These are phyloP conservation scores for Tylopilus felleus DNA, from an alignment of 768 basidiomycete species.

Conservation along the genomic window DNA sequence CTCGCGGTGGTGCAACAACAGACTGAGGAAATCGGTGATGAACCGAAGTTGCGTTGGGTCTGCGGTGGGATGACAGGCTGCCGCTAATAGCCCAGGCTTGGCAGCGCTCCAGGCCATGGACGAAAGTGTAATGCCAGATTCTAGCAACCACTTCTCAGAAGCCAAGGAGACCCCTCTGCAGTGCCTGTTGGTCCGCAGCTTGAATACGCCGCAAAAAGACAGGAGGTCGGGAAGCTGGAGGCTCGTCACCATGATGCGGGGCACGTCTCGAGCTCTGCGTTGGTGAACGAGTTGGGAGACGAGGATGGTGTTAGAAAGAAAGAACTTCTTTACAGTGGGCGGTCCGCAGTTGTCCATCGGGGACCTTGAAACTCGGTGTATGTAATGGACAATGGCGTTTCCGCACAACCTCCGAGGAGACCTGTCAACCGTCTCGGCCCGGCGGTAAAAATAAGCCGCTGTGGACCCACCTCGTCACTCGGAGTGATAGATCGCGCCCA, in stretches of 20 bases:
- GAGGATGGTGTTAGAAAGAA: conserved; percentile 5
- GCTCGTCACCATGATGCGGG: conserved; percentile 20
- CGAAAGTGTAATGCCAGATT: conserved; percentile 19
- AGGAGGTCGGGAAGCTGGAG: conserved; percentile 31
- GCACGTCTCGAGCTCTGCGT: not conserved
- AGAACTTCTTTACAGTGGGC: not conserved
- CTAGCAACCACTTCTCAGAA: conserved; percentile 29
- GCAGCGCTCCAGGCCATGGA: conserved; percentile 24
- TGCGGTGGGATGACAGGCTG: conserved; percentile 56
- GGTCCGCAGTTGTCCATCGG: not conserved
- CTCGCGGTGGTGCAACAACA: conserved; percentile 38
- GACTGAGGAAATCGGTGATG: conserved; percentile 47
- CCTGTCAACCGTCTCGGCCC: not conserved
- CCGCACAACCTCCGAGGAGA: conserved; percentile 21
- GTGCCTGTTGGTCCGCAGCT: conserved; percentile 29
- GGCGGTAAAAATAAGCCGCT: not conserved
- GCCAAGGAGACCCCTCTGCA: conserved; percentile 26
- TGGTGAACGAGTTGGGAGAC: not conserved
- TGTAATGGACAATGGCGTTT: conserved; percentile 15
- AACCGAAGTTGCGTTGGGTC: conserved; percentile 55
- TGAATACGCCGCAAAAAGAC: conserved; percentile 23
- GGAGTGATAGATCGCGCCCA: too few relatives aligned
- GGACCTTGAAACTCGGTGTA: conserved; percentile 5
- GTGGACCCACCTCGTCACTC: not conserved
- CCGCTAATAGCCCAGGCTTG: conserved; percentile 51